Evolutionary conservation across 345 rosid species (phyloP), one percentile per base, ranked within the genome.

Genomic region (Linum tenue): DNA sequence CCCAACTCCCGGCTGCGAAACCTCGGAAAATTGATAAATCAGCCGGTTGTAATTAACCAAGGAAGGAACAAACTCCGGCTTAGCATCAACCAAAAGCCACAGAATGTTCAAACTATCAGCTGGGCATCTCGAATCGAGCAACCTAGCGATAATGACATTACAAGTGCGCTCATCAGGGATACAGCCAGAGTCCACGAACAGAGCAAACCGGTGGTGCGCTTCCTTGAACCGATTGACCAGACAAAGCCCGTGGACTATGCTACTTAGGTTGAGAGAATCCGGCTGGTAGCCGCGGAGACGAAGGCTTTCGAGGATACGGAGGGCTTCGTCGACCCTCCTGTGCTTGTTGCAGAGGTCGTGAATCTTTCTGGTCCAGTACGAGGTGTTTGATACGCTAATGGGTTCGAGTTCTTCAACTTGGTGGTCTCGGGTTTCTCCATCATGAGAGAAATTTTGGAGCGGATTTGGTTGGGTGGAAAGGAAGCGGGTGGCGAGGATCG

Each of bases 111-210:
- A 68, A 2, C 86, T 82, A 38, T 63, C 64, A 64, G 62, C 64
- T 3, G 95, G 96, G 71, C 70, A 73, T 22, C 69, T 72, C 2
- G 84, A 87, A 75, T 85, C 73, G 7, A 89, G 85, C 73, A 91
- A 68, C 55, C 89, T 82, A 36, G 98, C 90, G 14, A 91, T 60
- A 61, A 89, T 70, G 0, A 87, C 81, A 68, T 91, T 89, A 59
- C 95, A 89, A 39, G 87, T 80, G 6, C 95, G 80, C 66, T 87
- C 87, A 56, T 87, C 96, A 2, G 95, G 98, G 42, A 80, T 37
- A 61, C 76, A 77, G 17, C 78, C 64, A 5, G 92, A 84, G 36
- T 82, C 65, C 10, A 83, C 17, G 60, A 58, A 83, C 69, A 75
- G 77, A 42, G 77, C 72, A 66, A 80, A 77, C 17, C 84, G 82